Base-by-base conservation (phyloP, 331 rosid species). In the Quercus tomentella region DNA sequence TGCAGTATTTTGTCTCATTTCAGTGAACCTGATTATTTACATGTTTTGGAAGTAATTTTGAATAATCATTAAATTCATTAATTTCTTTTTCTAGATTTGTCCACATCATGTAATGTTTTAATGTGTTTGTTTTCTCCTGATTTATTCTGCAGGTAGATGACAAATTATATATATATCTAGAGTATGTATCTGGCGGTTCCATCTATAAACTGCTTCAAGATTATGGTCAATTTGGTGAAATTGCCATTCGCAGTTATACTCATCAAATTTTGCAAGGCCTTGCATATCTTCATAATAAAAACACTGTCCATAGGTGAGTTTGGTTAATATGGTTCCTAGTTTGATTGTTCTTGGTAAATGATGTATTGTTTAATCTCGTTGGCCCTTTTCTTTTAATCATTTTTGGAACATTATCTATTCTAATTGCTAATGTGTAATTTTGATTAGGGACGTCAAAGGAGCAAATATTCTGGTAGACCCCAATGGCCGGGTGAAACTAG, bases 381-480 rank as follows among this genome's bases (percentile, higher is more conserved):
- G 26, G 17, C 72, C 52, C 23, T 33, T 67, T 20, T 67, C 26
- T 33, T 81, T 76, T 77, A 25, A 60, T 37, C 8, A 63, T 17
- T 17, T 17, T 56, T 74, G 30, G 37, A 82, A 74, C 49, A 49
- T 26, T 70, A 62, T 73, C 55, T 73, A 18, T 85, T 43, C 26
- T 67, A 33, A n/a, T 54, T 14, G 60, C 33, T 77, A 61, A 76
- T 77, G 72, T 82, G 62, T 35, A 49, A 82, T 81, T 77, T 78
- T 41, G 84, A 65, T 80, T 87, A 96, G 99, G 97, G 98, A 96
- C 81, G 89, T 96, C 80, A 93, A 96, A 83, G 99, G 99, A 81
- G 99, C 98, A 89, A 96, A 96, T 87, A 96, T 96, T 86, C 90
- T 96, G 56, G 98, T 96, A 52, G 99, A 96, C 89, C 98, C 97